Base-by-base conservation (phyloP, 306 rosid species). In the Sophora flavescens region DNA sequence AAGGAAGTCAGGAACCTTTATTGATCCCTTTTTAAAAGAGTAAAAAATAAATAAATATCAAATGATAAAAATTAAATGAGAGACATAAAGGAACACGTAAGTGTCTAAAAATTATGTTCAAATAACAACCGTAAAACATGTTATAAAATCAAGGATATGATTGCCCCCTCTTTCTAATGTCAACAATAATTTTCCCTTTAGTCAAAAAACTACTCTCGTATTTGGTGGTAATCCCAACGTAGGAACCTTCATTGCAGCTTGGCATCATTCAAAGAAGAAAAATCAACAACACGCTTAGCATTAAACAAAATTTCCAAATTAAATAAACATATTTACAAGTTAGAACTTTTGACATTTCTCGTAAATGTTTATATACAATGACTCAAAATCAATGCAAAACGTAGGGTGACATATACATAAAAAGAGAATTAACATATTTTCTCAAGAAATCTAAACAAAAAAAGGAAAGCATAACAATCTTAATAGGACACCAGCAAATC, bases 151-250 rank as follows among this genome's bases (percentile, higher is more conserved):
- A 17, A 22, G 62, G 61, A 80, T 22, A 72, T 68, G 63, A 82
- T 82, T 64, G 59, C 62, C 77, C 30, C 47, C 68, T 30, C 75
- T 53, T 33, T 60, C 18, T 47, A 71, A 78, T 81, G 85, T 87
- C 90, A 81, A 78, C 86, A 66, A 75, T 12, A 53, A 81, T 63
- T 51, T 86, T 30, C 59, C 50, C 68, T 75, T 83, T 83, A 85
- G 86, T 80, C 81, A 86, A 80, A 60, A 48, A 63, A 69, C 39
- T 81, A 71, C 45, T 78, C 44, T 50, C 39, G 63, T 51, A 84
- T 81, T 85, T 77, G 90, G 88, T 80, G 58, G 68, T 60, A 56
- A 78, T 60, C 58, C 41, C 65, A 73, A 83, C 58, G 41, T 66
- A 2, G 51, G 68, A 78, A 76, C 80, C 79, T 70, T 66, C 62